Evolutionary conservation across 805 yeast species (phyloP).

Genomic region (Allodekkera sacchari): DNA sequence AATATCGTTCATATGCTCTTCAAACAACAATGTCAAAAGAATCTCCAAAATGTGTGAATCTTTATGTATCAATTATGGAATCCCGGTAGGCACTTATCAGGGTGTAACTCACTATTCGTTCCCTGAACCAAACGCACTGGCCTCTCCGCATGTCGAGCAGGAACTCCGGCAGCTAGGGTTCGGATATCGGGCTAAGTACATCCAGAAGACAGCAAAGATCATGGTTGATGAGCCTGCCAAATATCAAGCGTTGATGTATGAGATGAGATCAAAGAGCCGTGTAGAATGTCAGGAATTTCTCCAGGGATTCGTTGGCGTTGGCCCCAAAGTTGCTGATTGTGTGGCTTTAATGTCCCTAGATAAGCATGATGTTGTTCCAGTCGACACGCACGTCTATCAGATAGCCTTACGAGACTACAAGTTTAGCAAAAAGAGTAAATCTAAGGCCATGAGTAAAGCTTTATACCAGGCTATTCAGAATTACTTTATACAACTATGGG

Average conservation of each 20-base stretch:
- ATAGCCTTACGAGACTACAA: conserved; percentile 79
- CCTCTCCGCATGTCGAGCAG: conserved; percentile 22
- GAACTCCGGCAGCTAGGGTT: conserved; percentile 50
- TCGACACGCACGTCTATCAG: conserved; percentile 91
- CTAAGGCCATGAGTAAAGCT: conserved; percentile 39
- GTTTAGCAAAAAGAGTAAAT: conserved; percentile 26
- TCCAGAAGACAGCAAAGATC: conserved; percentile 63
- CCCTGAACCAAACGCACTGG: conserved; percentile 55
- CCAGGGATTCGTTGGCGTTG: conserved; percentile 74
- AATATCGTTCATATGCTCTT: conserved; percentile 84
- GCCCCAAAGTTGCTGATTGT: conserved; percentile 98
- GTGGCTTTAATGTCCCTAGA: conserved; percentile 87
- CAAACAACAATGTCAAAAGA: conserved; percentile 92
- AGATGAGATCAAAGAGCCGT: conserved; percentile 28
- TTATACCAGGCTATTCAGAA: conserved; percentile 49
- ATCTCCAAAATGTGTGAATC: conserved; percentile 88
- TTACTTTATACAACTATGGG: conserved; percentile 42
- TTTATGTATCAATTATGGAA: conserved; percentile 65
- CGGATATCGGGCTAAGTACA: conserved; percentile 90
- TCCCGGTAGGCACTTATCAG: conserved; percentile 41
- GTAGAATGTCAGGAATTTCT: conserved; percentile 49
- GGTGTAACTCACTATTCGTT: conserved; percentile 60
- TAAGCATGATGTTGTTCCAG: conserved; percentile 82
- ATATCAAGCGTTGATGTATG: conserved; percentile 26
- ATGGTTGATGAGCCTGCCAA: conserved; percentile 34